Evolutionary conservation across 2,329 filamentous ascomycete genomes (phyloP).

Genomic region (Penicillium crustosum): DNA sequence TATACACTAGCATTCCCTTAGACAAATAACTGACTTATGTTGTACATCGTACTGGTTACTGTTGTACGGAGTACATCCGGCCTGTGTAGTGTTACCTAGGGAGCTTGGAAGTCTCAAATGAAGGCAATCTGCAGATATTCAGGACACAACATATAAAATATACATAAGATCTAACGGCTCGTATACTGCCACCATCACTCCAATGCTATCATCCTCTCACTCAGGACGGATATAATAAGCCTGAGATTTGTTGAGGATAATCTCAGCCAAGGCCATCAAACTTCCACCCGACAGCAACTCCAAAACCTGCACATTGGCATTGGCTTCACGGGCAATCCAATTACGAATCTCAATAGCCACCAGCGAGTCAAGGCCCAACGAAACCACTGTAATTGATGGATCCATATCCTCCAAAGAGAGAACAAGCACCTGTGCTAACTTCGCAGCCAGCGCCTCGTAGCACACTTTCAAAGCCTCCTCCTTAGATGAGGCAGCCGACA

Average conservation of each 20-base stretch:
- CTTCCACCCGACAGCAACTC: slow-evolving; percentile 30
- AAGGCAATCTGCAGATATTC: background rate
- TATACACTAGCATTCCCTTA: slow-evolving; percentile 39
- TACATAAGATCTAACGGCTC: background rate
- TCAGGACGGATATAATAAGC: slow-evolving; percentile 10
- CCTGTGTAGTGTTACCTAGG: background rate
- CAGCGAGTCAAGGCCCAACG: slow-evolving; percentile 25
- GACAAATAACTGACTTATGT: background rate
- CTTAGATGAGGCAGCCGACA: slow-evolving; percentile 45
- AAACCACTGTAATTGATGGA: slow-evolving; percentile 25
- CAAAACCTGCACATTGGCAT: slow-evolving; percentile 33
- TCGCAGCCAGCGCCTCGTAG: slow-evolving; percentile 49
- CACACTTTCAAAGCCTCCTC: slow-evolving; percentile 51
- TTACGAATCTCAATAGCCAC: slow-evolving; percentile 28
- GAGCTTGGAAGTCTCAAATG: background rate
- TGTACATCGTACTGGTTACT: background rate
- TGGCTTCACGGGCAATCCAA: slow-evolving; percentile 28
- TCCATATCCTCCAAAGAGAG: slow-evolving; percentile 53
- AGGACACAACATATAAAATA: background rate
- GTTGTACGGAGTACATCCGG: background rate
- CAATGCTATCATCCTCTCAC: background rate
- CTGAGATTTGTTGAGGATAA: slow-evolving; percentile 28
- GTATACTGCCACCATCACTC: background rate
- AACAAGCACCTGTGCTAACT: slow-evolving; percentile 52
- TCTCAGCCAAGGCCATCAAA: slow-evolving; percentile 25